Evolutionary conservation across 495 filamentous ascomycete genomes (phyloP), one percentile per base, ranked within the genome.

Genomic region (Lophiostoma macrostomum): DNA sequence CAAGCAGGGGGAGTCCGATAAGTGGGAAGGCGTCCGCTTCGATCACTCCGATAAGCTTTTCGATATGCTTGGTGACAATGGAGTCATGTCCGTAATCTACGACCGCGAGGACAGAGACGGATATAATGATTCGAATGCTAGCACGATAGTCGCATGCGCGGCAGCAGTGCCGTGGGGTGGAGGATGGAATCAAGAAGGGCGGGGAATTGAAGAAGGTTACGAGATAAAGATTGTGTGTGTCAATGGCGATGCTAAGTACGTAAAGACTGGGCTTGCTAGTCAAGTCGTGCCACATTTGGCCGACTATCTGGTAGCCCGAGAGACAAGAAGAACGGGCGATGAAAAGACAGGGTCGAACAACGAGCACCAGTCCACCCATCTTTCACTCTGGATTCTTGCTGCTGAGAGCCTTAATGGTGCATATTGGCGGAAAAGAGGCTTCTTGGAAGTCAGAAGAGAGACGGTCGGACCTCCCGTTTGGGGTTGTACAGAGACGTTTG

Each of bases 341-440:
- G 34, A 5, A 6, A 18, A 18, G n/a, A 6, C 13, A 18, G 6
- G 5, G 5, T 37, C 20, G 34, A 37, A 37, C n/a, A n/a, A n/a
- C n/a, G n/a, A n/a, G n/a, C n/a, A n/a, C n/a, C n/a, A n/a, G n/a
- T n/a, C n/a, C n/a, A n/a, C n/a, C n/a, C n/a, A n/a, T n/a, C n/a
- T n/a, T n/a, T n/a, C n/a, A 18, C 34, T 37, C 5, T 37, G n/a
- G 34, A 37, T 37, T 14, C 34, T 14, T 12, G 34, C 34, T 14
- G n/a, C 34, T 5, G 5, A 37, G 34, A 14, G 34, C n/a, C 5
- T 37, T 18, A 37, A 37, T 18, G 34, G 34, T 12, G 34, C n/a
- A 37, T 37, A 37, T 37, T 37, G 34, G 34, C n/a, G n/a, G 34
- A 37, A 37, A 5, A 6, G 34, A 37, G 34, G 34, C n/a, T 14